Evolutionary conservation across 768 basidiomycete genomes (phyloP), one percentile per base, ranked within the genome.

Genomic region (Gloeophyllum trabeum): DNA sequence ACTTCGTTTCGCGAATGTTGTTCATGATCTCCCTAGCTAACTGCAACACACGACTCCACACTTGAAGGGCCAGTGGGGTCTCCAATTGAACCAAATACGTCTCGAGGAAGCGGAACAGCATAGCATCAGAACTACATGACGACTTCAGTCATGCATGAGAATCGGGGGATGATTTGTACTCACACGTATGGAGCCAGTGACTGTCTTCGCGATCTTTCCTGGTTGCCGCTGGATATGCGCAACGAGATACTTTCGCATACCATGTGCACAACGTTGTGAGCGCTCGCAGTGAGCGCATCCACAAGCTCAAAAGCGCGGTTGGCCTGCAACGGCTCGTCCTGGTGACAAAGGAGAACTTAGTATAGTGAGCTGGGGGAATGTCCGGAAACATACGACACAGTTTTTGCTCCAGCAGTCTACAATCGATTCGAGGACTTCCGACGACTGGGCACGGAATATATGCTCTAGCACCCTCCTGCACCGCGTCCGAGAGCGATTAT

Each of bases 21-120:
- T 66, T 69, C n/a, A 75, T 60, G 18, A 94, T 58, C 19, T 97
- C 93, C 53, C 83, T 88, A 5, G 79, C 75, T 34, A 97, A 65
- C 39, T 79, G 75, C 47, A 88, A 64, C 52, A 81, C 81, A 16
- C 87, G 74, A 34, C 64, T 60, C 94, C 94, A 98, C 16, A 97
- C 85, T 62, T 98, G 96, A 7, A 92, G 69, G 3, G 89, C 93
- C 25, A 96, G 64, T 0, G 96, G 89, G 0, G 90, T 89, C 58
- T 98, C 96, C 32, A 98, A 60, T 6, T 81, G 75, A 14, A 63
- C 63, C 22, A 97, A 57, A 54, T 98, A 98, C 42, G 78, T 77
- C 54, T 97, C 91, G 36, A 98, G 65, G 57, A 97, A 98, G 23
- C 70, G 75, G 67, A 89, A 91, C n/a, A 91, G 53, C 13, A 70